These are phyloP conservation scores for Seiridium cupressi DNA, from an alignment of 2,329 filamentous ascomycete species.

Conservation along the genomic window DNA sequence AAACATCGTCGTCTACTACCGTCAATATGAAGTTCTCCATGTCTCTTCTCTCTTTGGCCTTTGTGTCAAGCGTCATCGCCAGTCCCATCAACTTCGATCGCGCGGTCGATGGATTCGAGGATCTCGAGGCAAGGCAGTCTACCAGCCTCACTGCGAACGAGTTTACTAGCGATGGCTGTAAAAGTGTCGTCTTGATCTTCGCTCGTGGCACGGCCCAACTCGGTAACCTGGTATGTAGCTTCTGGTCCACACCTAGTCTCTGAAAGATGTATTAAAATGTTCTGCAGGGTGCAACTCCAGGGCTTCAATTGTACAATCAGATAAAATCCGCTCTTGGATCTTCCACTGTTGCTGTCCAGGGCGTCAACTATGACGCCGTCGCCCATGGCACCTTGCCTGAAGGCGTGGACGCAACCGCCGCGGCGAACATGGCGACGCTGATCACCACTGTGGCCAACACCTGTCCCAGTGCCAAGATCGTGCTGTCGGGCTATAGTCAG, in stretches of 20 bases:
- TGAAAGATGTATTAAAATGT: background rate
- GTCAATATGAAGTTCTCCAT: background rate
- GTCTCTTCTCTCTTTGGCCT: background rate
- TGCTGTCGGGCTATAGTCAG: conserved; percentile 29
- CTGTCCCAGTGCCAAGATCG: conserved; percentile 30
- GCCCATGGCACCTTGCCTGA: conserved; percentile 21
- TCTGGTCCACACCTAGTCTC: background rate
- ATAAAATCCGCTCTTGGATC: conserved; percentile 19
- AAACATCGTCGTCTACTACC: background rate
- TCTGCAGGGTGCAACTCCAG: conserved; percentile 21
- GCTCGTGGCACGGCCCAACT: conserved; percentile 37
- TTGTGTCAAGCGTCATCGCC: background rate
- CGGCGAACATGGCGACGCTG: conserved; percentile 24
- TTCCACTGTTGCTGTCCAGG: conserved; percentile 12
- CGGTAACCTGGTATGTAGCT: conserved; percentile 35
- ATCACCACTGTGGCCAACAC: conserved; percentile 25
- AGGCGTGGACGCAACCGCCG: conserved; percentile 25
- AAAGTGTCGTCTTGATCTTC: conserved; percentile 35
- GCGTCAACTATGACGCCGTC: conserved; percentile 23
- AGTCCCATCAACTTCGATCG: conserved; percentile 1
- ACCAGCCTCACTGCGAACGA: conserved; percentile 27
- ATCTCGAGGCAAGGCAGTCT: background rate
- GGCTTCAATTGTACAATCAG: conserved; percentile 20
- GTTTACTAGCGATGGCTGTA: conserved; percentile 31
- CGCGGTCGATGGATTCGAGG: background rate